Evolutionary conservation across 1,139 yeast species (phyloP), one percentile per base, ranked within the genome.

Genomic region (Kurtzmaniella quercitrusa): DNA sequence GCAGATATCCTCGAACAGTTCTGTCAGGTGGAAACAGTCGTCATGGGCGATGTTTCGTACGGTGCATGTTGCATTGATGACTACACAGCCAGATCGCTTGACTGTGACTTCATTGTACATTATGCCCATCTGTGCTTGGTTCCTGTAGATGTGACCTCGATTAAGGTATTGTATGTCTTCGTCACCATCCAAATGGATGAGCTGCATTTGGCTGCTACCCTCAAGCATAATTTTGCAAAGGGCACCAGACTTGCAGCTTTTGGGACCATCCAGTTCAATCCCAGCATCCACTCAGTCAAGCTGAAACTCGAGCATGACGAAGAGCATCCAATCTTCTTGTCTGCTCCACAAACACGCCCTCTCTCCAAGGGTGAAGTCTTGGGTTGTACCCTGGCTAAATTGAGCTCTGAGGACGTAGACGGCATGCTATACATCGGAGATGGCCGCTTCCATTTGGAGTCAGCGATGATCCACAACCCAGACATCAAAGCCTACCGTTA

Each of bases 41-140:
- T 93, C 4, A 94, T 93, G 98, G 99, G 99, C 2, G 99, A 93
- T 63, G 98, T 93, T 1, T 89, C 97, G 0, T 93, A 93, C 57
- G 99, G 99, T 29, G 99, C 99, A 0, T 93, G 99, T 60, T 93
- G 99, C 65, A 90, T 93, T 43, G 99, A 93, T 60, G 99, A 93
- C 60, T 93, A 76, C 59, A 91, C 98, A 0, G 98, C 99, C 3
- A 71, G 91, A 48, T 83, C 98, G 0, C 67, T 93, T 39, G 96
- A 87, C 44, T 94, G 98, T 64, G 99, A 93, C 60, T 86, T 91
- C 54, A 82, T 93, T 46, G 90, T 93, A 11, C 99, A 94, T 65
- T 93, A 93, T 63, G 99, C 98, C 1, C 99, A 93, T 62, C 90
- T 96, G 12, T 93, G 99, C 65, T 72, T 93, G 42, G 98, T 93